Base-by-base conservation (phyloP, 2,329 filamentous ascomycete genomes). In the Magnaporthales sp. region DNA sequence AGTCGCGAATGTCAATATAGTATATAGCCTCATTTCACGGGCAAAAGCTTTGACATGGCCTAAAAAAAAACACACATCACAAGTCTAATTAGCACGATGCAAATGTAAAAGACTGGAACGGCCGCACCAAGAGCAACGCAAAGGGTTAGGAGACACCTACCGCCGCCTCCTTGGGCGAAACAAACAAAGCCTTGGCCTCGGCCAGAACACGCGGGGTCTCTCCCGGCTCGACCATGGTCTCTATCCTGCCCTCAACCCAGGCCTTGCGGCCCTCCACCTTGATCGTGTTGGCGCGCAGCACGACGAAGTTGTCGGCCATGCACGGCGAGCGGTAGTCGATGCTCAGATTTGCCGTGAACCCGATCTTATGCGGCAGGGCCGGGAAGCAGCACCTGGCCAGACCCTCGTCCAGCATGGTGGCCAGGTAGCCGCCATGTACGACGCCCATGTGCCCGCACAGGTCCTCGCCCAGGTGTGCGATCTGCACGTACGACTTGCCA, bases 211-310 rank as follows among this genome's bases (percentile, higher is more conserved):
- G 78, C 0, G 89, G 88, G 71, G 83, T 81, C 77, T 89, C 84
- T 9, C 86, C 86, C 71, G 80, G 80, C 29, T 83, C 67, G 8
- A 86, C 85, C 68, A 98, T 78, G 66, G 91, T 89, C 83, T 97
- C 93, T 72, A 98, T 89, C 71, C 87, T 86, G 1, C 92, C 95
- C 78, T 91, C 89, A 1, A 97, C 92, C 92, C 92, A 97, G 13
- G 93, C 94, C 81, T 98, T 98, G 69, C 95, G 84, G 0, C 95
- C 94, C 75, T 98, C 93, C 1, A 94, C 91, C 80, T 90, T 93
- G 10, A 86, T 89, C 24, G 93, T 97, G 75, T 87, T 86, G 4
- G 92, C 93, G 69, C 86, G 84, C 67, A 99, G 79, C 60, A 96
- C 91, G 31, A 96, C 81, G 74, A 90, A 95, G 68, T 86, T 85